A percentile compares a stretch with the other conserved stretches of the same genome.
These are phyloP conservation scores for Endotrypanum monterogeii DNA, from an alignment of 208 protist genomes.

Conservation along the genomic window DNA sequence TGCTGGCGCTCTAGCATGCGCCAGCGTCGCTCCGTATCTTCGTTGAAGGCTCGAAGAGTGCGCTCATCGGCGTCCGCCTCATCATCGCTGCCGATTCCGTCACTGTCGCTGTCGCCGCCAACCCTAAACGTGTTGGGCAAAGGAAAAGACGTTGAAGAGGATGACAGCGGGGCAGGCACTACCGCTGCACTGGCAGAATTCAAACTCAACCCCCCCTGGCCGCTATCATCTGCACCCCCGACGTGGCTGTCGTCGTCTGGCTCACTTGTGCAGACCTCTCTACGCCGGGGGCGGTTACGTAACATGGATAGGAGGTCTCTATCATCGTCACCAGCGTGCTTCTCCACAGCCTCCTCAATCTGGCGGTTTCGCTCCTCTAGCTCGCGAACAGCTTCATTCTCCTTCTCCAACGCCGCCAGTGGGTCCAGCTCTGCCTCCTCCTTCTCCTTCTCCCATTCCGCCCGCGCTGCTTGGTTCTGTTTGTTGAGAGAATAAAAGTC, in stretches of 20 bases:
- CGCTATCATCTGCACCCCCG: slow-evolving; percentile 1
- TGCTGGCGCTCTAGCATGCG: slow-evolving; percentile 30
- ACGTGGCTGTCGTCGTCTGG: slow-evolving; percentile 9
- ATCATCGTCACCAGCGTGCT: slow-evolving; percentile 38
- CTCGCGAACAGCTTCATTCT: slow-evolving; percentile 65
- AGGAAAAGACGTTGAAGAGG: not conserved
- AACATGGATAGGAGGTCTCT: slow-evolving; percentile 40
- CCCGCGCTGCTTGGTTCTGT: slow-evolving; percentile 57
- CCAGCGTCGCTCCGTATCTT: slow-evolving; percentile 35
- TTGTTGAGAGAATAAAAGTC: slow-evolving; percentile 74
- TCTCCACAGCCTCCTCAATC: slow-evolving; percentile 69
- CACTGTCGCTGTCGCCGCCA: not conserved
- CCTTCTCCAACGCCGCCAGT: slow-evolving; percentile 73
- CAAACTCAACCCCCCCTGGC: not conserved
- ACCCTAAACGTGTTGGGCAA: not conserved
- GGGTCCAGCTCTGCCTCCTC: slow-evolving; percentile 54
- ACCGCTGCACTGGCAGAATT: not conserved
- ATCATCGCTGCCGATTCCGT: slow-evolving; percentile 2
- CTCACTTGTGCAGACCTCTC: not conserved
- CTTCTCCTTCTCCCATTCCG: slow-evolving; percentile 54
- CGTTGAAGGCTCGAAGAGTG: slow-evolving; percentile 22
- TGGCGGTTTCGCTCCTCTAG: slow-evolving; percentile 70
- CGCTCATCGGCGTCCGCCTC: slow-evolving; percentile 30
- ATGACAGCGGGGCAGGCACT: slow-evolving; percentile 1
- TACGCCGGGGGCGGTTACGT: slow-evolving; percentile 18